Conservation (phyloP, 1,284 basidiomycete species). For the Ustilago lituana region DNA sequence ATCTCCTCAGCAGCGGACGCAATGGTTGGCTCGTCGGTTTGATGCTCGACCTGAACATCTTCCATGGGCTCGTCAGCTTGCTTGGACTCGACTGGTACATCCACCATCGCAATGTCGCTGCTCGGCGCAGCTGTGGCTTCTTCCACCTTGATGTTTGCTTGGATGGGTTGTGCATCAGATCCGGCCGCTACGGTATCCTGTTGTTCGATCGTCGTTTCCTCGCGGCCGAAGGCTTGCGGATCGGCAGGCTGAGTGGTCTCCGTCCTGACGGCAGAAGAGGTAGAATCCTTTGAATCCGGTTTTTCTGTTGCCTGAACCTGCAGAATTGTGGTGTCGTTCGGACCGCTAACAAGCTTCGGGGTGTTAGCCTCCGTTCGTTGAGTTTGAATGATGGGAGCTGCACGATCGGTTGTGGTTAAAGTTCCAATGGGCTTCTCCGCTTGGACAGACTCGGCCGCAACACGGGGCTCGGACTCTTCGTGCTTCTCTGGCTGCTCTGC, state of each 20-base stretch:
- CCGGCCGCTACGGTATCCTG: background rate
- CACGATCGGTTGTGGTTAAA: no score
- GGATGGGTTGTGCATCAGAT: background rate
- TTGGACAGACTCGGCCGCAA: no score
- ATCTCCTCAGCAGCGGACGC: background rate
- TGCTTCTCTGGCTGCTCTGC: background rate
- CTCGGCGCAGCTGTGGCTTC: constrained; percentile 9
- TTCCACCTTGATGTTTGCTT: constrained; percentile 10
- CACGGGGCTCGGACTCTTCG: background rate
- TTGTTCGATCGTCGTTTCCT: background rate
- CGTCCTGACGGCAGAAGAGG: no score
- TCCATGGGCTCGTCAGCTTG: background rate
- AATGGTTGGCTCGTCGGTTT: background rate
- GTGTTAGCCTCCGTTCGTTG: no score
- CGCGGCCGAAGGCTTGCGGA: background rate
- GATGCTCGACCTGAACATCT: background rate
- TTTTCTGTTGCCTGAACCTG: background rate
- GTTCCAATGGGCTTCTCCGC: no score
- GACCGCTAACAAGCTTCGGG: no score
- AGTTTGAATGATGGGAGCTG: no score
- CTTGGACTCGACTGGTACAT: background rate
- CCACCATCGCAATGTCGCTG: constrained; percentile 10
- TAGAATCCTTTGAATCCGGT: no score
- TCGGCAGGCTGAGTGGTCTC: background rate
- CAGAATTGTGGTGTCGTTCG: no score